Percentiles rank a stretch among this genome's conserved stretches.
These are phyloP conservation scores for Silybum marianum DNA, from an alignment of 129 eudicot species.

Conservation along the genomic window DNA sequence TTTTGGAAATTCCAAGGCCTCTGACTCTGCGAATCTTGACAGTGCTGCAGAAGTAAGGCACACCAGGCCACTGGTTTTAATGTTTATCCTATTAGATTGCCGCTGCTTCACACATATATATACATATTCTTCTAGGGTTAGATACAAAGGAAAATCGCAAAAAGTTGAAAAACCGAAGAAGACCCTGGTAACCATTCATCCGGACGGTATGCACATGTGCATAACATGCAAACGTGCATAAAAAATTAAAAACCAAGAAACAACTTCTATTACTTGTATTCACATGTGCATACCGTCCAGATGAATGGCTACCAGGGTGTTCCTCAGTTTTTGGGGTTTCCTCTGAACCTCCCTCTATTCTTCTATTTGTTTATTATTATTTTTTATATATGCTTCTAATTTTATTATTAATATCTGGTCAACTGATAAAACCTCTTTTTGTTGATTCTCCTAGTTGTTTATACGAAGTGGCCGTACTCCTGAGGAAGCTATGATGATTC, in stretches of 20 bases:
- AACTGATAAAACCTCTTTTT: slow-evolving; percentile 15
- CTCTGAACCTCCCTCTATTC: neutral
- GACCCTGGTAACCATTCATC: too few species aligned
- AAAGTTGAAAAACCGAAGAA: too few species aligned
- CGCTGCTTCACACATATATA: neutral
- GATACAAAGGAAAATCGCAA: too few species aligned
- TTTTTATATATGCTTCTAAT: neutral
- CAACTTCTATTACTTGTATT: too few species aligned
- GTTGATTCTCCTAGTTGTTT: slow-evolving; percentile 55
- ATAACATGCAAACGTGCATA: too few species aligned
- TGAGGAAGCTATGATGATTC: slow-evolving; percentile 98
- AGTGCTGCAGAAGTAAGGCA: slow-evolving; percentile 90
- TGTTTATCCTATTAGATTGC: neutral
- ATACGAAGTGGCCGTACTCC: slow-evolving; percentile 97
- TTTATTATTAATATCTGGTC: neutral
- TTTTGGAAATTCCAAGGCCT: slow-evolving; percentile 87
- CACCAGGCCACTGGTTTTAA: neutral
- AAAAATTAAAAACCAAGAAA: too few species aligned
- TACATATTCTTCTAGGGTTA: neutral
- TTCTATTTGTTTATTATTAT: neutral
- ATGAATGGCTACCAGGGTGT: too few species aligned
- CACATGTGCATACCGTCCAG: too few species aligned
- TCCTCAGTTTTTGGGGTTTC: too few species aligned
- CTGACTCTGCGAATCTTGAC: slow-evolving; percentile 98
- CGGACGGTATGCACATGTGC: too few species aligned